Percentiles rank a stretch among this genome's conserved stretches.
These are phyloP conservation scores for Sugiyamaella sp. DNA, from an alignment of 1,139 yeast species.

Conservation along the genomic window DNA sequence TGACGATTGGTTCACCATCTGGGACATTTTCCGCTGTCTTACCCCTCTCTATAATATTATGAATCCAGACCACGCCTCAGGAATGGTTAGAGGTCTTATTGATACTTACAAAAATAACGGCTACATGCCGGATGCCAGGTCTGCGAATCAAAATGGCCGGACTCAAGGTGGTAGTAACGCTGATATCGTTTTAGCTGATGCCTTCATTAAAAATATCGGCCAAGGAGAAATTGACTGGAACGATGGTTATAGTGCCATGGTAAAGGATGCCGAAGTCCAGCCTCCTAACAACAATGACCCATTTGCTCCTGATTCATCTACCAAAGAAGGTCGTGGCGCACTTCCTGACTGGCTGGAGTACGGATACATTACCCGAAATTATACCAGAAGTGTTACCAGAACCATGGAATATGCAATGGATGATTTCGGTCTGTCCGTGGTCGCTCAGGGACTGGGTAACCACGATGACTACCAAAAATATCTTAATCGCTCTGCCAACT, in stretches of 20 bases:
- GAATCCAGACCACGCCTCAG: constrained; percentile 42
- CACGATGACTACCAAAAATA: constrained; percentile 40
- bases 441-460: constrained; percentile 44
- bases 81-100: constrained; percentile 42
- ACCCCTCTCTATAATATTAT: constrained; percentile 44
- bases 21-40: constrained; percentile 48
- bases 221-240: constrained; percentile 40
- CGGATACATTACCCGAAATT: constrained; percentile 22
- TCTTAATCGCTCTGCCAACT: constrained; percentile 44
- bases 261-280: constrained; percentile 45
- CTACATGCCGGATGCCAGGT: constrained; percentile 48
- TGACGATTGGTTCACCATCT: constrained; percentile 49
- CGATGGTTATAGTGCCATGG: constrained; percentile 45
- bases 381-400: constrained; percentile 45
- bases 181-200: constrained; percentile 49
- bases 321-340: constrained; percentile 24
- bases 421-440: constrained; percentile 46
- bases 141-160: constrained; percentile 47
- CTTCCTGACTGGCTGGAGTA: constrained; percentile 23
- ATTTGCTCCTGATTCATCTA: constrained; percentile 22
- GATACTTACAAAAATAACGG: constrained; percentile 45
- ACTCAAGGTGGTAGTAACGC: constrained; percentile 50
- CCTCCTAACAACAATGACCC: constrained; percentile 24
- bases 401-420: constrained; percentile 48
- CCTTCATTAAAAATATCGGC: constrained; percentile 42